Evolutionary conservation across 495 filamentous ascomycete genomes (phyloP).

Genomic region (Neurospora discreta): DNA sequence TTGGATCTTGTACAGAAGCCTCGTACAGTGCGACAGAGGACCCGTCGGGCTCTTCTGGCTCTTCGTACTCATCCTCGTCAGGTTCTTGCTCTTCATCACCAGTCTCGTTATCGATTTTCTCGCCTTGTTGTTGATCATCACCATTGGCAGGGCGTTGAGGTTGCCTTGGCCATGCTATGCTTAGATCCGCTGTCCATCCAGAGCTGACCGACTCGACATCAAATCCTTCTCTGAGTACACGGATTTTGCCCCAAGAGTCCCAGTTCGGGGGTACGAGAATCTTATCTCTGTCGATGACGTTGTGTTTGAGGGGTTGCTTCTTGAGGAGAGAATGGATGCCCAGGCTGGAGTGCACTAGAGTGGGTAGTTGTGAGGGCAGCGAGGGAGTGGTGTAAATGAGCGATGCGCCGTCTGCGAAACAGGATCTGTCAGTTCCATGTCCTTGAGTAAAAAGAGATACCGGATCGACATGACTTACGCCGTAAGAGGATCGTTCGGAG

Average conservation of each 20-base stretch:
- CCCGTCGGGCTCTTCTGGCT: constrained; percentile 24
- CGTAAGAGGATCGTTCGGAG: constrained; percentile 75
- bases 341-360: constrained; percentile 74
- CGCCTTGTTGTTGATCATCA: not conserved
- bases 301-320: constrained; percentile 76
- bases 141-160: constrained; percentile 1
- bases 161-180: constrained; percentile 33
- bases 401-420: constrained; percentile 66
- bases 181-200: constrained; percentile 75
- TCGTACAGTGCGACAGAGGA: constrained; percentile 66
- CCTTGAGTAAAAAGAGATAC: not conserved
- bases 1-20: constrained; percentile 63
- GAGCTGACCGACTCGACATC: constrained; percentile 78
- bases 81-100: constrained; percentile 9
- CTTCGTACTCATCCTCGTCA: constrained; percentile 15
- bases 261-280: constrained; percentile 90
- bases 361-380: constrained; percentile 65
- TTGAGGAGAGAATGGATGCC: constrained; percentile 84
- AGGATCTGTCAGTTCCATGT: constrained; percentile 6
- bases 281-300: constrained; percentile 92
- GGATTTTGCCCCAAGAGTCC: constrained; percentile 98
- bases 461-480: constrained; percentile 41
- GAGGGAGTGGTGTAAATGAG: constrained; percentile 85
- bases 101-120: not conserved
- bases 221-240: constrained; percentile 86